phyloP scores from a whole-genome alignment of 176 grass and related monocot genomes.

The Oryza australiensis region DNA sequence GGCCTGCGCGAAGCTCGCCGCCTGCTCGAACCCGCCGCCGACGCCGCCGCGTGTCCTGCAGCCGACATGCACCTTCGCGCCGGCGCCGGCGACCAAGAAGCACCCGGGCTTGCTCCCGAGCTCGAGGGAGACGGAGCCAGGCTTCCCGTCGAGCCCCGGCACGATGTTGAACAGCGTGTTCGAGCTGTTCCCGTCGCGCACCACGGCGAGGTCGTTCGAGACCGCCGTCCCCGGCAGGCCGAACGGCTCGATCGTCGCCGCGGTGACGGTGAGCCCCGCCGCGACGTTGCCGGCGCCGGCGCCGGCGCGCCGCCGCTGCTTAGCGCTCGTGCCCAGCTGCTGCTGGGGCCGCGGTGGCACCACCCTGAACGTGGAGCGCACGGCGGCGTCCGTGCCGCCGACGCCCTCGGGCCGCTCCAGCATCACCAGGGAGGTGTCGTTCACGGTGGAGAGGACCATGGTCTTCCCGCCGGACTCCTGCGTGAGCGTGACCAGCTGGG shows the following conservation, averaged over 20 bases:
- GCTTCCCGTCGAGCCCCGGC: conserved; percentile 47
- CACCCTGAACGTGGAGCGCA: conserved; percentile 72
- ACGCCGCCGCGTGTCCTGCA: conserved; percentile 33
- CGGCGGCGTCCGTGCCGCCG: conserved; percentile 56
- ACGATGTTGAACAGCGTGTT: conserved; percentile 47
- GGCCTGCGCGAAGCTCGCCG: conserved; percentile 55
- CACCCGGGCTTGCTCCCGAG: conserved; percentile 59
- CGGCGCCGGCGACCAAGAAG: conserved; percentile 46
- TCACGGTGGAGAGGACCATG: conserved; percentile 58
- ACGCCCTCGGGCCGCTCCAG: conserved; percentile 43
- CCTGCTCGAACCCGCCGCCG: conserved; percentile 41
- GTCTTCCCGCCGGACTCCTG: conserved; percentile 45
- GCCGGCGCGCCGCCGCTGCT: neutral
- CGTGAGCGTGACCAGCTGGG: conserved; percentile 58
- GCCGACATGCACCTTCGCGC: conserved; percentile 44
- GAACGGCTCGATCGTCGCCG: conserved; percentile 61
- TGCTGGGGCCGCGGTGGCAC: neutral
- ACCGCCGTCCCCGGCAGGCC: conserved; percentile 70
- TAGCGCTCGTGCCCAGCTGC: conserved; percentile 5
- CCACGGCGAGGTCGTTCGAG: conserved; percentile 46
- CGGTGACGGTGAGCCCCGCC: neutral
- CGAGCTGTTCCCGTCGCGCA: conserved; percentile 28
- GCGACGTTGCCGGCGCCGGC: neutral
- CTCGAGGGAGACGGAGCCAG: conserved; percentile 61
- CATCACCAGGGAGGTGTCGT: conserved; percentile 66